Evolutionary conservation across 176 grass and related monocot genomes (phyloP).

Genomic region (Musa acuminata): DNA sequence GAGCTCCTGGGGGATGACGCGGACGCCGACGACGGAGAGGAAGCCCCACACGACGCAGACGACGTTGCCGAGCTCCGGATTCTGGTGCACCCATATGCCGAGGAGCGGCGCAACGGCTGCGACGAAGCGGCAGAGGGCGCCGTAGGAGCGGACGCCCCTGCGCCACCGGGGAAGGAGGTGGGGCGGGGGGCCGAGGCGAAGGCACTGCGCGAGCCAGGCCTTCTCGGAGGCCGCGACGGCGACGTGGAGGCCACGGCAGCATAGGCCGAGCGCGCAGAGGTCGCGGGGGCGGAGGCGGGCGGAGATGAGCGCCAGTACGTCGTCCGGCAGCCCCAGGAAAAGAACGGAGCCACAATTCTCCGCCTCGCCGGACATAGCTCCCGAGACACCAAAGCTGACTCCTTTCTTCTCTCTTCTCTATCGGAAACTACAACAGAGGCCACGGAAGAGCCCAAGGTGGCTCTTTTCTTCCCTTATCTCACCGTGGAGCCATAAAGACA

Average conservation of each 20-base stretch:
- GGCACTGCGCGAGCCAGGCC: conserved; percentile 58
- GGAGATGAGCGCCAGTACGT: conserved; percentile 62
- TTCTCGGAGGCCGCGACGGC: conserved; percentile 32
- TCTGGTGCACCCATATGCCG: conserved; percentile 68
- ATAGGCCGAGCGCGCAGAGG: conserved; percentile 36
- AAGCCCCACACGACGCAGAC: conserved; percentile 55
- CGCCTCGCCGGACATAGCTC: background rate
- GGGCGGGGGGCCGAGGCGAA: conserved; percentile 16
- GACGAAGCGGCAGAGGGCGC: conserved; percentile 58
- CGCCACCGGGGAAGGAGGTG: conserved; percentile 36
- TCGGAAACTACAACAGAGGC: background rate
- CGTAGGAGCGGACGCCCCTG: conserved; percentile 14
- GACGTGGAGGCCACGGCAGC: conserved; percentile 46
- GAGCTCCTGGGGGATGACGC: conserved; percentile 60
- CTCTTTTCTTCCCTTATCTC: background rate
- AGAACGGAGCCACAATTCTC: conserved; percentile 30
- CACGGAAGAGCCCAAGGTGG: background rate
- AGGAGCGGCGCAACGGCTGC: conserved; percentile 43
- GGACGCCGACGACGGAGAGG: conserved; percentile 54
- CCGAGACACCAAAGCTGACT: background rate
- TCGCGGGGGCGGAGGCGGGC: conserved; percentile 41
- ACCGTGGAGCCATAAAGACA: background rate
- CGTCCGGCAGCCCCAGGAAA: conserved; percentile 50
- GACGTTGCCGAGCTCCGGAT: conserved; percentile 79
- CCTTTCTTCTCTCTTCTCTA: background rate